Evolutionary conservation across 129 eudicot genomes (phyloP).

Genomic region (Smallanthus sonchifolius): DNA sequence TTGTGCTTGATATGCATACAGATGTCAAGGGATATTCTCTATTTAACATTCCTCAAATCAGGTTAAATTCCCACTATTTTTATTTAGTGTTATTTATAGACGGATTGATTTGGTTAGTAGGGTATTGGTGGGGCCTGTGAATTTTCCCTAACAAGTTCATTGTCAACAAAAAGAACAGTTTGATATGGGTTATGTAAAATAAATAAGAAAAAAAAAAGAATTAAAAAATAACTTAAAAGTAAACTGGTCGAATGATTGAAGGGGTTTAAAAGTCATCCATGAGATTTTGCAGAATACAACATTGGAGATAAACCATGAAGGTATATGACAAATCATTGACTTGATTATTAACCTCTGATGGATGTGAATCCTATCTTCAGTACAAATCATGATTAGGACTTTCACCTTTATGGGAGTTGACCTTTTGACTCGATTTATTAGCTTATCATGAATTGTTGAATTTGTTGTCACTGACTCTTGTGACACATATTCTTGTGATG

Average conservation of each 20-base stretch:
- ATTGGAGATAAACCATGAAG: background rate
- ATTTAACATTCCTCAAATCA: slow-evolving; percentile 87
- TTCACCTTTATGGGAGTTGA: background rate
- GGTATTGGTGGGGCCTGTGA: background rate
- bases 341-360: background rate
- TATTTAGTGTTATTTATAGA: background rate
- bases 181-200: background rate
- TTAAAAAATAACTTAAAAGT: background rate
- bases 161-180: background rate
- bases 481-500: background rate
- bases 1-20: slow-evolving; percentile 83
- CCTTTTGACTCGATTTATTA: background rate
- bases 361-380: too few relatives aligned
- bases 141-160: background rate
- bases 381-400: background rate
- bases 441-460: background rate
- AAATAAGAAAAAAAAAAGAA: background rate
- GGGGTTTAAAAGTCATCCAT: background rate
- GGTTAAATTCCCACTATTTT: slow-evolving; percentile 40
- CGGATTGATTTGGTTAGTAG: background rate
- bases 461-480: background rate
- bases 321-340: background rate
- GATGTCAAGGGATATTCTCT: slow-evolving; percentile 92
- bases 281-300: background rate
- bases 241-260: background rate